Base-by-base conservation (phyloP, 495 filamentous ascomycete genomes). In the Penicillium goetzii region DNA sequence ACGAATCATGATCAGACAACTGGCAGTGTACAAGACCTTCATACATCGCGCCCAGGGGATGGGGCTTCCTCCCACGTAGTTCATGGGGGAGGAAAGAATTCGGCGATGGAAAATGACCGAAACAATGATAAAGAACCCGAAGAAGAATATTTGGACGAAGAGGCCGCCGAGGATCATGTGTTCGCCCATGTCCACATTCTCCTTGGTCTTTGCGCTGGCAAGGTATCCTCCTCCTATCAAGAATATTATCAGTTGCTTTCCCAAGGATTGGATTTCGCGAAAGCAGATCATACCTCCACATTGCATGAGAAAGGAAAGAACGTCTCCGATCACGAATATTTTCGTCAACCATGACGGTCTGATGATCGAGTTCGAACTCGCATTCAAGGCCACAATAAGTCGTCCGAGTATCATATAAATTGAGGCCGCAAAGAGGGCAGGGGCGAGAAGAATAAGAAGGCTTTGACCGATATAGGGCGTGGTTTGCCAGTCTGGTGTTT, bases 1-100 rank as follows among this genome's bases (percentile, higher is more conserved):
- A 23, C 89, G 80, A 9, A 89, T 68, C 67, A 91, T 65, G 59
- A 91, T 88, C 15, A 89, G 72, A 0, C 59, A 67, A 47, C 78
- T 83, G 4, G 72, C 76, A 0, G 51, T 52, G 66, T 90, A 90
- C 5, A 90, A 75, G 41, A 81, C 69, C 33, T 72, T 61, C 43
- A 88, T 71, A 51, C 80, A 74, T 33, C 72, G 76, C 56, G 68
- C 54, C 86, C 86, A 90, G 0, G 74, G 71, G 12, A 78, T 53
- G 0, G 26, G 12, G 12, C 23, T 53, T 7, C 56, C 45, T 0
- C 40, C 52, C 8, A 69, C 43, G 11, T 58, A 55, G 5, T 66
- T 50, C 17, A 72, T 67, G 12, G 77, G 76, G 0, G 67, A 60
- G 6, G 63, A 45, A 6, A 64, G 51, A 34, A 77, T 72, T 2